These are phyloP conservation scores for Pyrenochaeta sp. DNA, from an alignment of 2,329 filamentous ascomycete genomes.

Conservation along the genomic window DNA sequence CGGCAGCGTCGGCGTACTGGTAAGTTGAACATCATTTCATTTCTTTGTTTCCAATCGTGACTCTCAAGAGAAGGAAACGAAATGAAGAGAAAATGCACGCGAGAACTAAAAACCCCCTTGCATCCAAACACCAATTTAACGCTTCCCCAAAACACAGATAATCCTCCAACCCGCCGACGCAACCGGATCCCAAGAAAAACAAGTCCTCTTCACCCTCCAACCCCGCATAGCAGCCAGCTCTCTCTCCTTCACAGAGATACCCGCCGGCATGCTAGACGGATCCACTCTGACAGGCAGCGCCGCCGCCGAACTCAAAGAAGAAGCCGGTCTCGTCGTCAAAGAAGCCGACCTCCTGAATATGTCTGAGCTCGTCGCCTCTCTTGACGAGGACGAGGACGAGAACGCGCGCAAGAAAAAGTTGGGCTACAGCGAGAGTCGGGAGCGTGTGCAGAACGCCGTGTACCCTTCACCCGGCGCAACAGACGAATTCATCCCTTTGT, in stretches of 20 bases:
- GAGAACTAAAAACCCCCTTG: no score
- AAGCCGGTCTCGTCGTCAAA: conserved; percentile 61
- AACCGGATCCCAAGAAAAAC: conserved; percentile 46
- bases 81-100: no score
- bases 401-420: neutral
- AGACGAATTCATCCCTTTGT: conserved; percentile 66
- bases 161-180: conserved; percentile 60
- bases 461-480: conserved; percentile 64
- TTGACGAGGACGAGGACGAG: conserved; percentile 25
- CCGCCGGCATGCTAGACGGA: conserved; percentile 68
- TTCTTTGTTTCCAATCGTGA: no score
- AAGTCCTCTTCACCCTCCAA: conserved; percentile 63
- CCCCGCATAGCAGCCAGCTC: conserved; percentile 64
- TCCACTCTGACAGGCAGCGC: conserved; percentile 63
- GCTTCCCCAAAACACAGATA: conserved; percentile 46
- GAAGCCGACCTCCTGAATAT: conserved; percentile 61
- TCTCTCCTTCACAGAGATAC: conserved; percentile 63
- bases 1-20: conserved; percentile 65
- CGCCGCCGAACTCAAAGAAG: conserved; percentile 65
- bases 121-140: neutral
- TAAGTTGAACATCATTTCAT: no score
- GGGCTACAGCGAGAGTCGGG: no score
- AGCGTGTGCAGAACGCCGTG: no score
- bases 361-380: conserved; percentile 60
- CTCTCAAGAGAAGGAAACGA: no score